Evolutionary conservation across 306 rosid genomes (phyloP).

Genomic region (Cyclanthera cordifolia): DNA sequence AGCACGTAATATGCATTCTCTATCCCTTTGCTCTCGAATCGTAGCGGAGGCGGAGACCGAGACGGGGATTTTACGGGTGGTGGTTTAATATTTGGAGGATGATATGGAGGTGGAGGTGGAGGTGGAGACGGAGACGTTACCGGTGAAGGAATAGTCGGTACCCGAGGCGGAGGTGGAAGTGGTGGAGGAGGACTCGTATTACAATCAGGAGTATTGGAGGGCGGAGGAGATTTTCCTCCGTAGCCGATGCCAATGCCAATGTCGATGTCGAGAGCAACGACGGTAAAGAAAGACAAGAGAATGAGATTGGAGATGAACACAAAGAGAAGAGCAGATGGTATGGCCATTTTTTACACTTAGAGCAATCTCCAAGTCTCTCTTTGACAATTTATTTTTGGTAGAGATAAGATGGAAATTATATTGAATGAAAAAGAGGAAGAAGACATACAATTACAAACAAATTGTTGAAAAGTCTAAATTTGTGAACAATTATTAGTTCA

Average conservation of each 20-base stretch:
- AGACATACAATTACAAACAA: too few relatives aligned
- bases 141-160: too few relatives aligned
- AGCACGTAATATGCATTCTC: constrained; percentile 15
- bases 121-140: background rate
- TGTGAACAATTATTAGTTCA: too few relatives aligned
- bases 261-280: background rate
- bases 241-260: background rate
- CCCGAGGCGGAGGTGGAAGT: constrained; percentile 9
- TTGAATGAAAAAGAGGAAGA: too few relatives aligned
- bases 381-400: too few relatives aligned
- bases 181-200: constrained; percentile 27
- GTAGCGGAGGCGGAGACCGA: background rate
- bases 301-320: background rate
- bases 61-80: background rate
- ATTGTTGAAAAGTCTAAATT: too few relatives aligned
- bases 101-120: background rate
- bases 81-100: background rate
- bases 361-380: background rate
- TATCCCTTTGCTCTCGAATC: constrained; percentile 8
- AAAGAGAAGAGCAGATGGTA: background rate
- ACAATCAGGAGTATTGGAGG: background rate
- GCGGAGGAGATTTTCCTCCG: background rate
- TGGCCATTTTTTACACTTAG: background rate
- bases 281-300: constrained; percentile 11
- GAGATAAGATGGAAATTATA: too few relatives aligned